Conservation (phyloP, 2,329 filamentous ascomycete genomes). For the Nannizziopsis arthrosporioides region DNA sequence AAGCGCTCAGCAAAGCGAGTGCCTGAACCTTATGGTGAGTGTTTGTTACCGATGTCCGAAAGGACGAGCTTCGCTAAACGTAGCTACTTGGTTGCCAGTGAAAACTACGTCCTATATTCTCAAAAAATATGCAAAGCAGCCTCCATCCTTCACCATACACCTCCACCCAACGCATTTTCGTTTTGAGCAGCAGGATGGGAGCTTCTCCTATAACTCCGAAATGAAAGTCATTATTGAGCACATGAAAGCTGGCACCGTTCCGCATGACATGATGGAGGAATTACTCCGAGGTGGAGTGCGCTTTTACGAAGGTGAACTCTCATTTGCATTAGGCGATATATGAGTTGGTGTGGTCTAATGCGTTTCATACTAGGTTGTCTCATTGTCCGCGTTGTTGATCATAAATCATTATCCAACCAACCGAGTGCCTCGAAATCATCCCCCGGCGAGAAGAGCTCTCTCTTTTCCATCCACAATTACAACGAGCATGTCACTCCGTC, state of each 20-base stretch:
- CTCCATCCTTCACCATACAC: constrained; percentile 77
- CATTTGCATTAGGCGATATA: not conserved
- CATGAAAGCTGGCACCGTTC: constrained; percentile 62
- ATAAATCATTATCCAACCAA: constrained; percentile 56
- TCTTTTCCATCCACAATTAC: constrained; percentile 85
- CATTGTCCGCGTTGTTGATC: constrained; percentile 87
- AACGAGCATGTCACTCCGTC: constrained; percentile 85
- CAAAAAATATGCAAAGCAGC: constrained; percentile 59
- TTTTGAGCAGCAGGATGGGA: constrained; percentile 88
- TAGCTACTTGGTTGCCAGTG: constrained; percentile 41
- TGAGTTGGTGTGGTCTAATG: not conserved
- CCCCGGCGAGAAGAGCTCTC: constrained; percentile 50
- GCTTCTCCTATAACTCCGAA: constrained; percentile 81
- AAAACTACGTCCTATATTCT: constrained; percentile 66
- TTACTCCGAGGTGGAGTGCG: constrained; percentile 58
- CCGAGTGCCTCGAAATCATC: constrained; percentile 44
- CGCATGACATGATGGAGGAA: constrained; percentile 76
- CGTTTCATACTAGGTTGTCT: constrained; percentile 50
- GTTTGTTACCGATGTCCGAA: no score
- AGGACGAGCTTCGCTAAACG: constrained; percentile 10
- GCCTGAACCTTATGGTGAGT: constrained; percentile 38
- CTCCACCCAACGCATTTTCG: constrained; percentile 76
- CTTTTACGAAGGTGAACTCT: constrained; percentile 67
- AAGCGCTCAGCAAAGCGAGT: constrained; percentile 29
- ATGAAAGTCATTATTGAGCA: constrained; percentile 77